Evolutionary conservation across 805 yeast genomes (phyloP).

Genomic region (Lachancea kluyveri): DNA sequence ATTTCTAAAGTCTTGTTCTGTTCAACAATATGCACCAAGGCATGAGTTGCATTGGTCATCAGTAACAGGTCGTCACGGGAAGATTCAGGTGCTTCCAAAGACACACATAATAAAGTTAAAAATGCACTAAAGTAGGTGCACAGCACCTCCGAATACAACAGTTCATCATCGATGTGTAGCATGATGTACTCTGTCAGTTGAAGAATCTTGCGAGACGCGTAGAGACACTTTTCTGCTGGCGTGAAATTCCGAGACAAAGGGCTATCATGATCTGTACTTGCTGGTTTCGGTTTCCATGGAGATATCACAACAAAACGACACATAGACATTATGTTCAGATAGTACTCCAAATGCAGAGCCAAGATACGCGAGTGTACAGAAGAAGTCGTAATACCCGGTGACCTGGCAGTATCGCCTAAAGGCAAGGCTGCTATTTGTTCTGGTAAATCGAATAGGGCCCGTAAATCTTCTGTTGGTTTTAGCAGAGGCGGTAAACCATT

Average conservation of each 20-base stretch:
- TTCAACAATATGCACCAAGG: background rate
- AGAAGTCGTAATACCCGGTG: too few relatives aligned
- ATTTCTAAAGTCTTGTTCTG: constrained; percentile 1
- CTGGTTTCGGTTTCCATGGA: constrained; percentile 3
- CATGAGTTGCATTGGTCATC: background rate
- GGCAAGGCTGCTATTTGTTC: constrained; percentile 1
- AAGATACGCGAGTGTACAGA: constrained; percentile 1
- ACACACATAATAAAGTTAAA: constrained; percentile 4
- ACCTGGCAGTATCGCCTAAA: too few relatives aligned
- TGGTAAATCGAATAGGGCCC: background rate
- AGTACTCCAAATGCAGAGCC: constrained; percentile 5
- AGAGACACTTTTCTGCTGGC: constrained; percentile 2
- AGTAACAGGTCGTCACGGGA: constrained; percentile 6
- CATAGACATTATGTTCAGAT: constrained; percentile 5
- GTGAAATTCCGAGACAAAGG: background rate
- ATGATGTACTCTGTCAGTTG: constrained; percentile 1
- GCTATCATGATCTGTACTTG: too few relatives aligned
- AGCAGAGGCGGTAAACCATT: constrained; percentile 1
- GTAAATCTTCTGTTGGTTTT: background rate
- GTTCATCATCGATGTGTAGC: too few relatives aligned
- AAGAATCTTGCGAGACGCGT: constrained; percentile 5
- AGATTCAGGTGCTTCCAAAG: constrained; percentile 2
- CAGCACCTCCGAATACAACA: constrained; percentile 1
- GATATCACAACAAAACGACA: constrained; percentile 3
- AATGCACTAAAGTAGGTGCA: constrained; percentile 6